Evolutionary conservation across 164 flowering plant species (phyloP).

Genomic region (Berberis vulgaris): DNA sequence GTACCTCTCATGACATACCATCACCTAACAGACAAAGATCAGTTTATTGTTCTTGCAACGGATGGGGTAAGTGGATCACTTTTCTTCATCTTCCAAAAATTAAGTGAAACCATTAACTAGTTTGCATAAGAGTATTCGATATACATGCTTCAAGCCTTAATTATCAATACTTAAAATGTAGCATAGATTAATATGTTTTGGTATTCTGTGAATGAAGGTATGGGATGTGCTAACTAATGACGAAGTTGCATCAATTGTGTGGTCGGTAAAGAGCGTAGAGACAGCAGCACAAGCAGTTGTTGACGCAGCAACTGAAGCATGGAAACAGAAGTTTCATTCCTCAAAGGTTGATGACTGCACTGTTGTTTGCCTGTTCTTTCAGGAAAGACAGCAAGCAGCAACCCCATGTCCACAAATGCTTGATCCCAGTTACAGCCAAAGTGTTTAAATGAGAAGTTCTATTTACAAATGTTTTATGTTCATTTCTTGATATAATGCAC

Average conservation of each 20-base stretch:
- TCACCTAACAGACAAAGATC: background rate
- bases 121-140: background rate
- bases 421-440: no score
- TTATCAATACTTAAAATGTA: background rate
- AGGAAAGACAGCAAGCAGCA: background rate
- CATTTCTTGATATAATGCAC: no score
- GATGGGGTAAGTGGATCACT: background rate
- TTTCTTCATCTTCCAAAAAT: background rate
- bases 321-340: background rate
- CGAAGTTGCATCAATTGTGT: background rate
- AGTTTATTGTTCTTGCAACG: conserved; percentile 2
- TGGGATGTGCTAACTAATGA: conserved; percentile 1
- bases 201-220: background rate
- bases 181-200: background rate
- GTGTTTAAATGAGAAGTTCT: no score
- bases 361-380: background rate
- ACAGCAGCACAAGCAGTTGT: conserved; percentile 1
- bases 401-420: no score
- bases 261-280: background rate
- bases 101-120: no score
- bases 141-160: background rate
- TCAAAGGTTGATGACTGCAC: conserved; percentile 2
- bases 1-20: background rate
- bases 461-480: no score
- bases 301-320: background rate